Evolutionary conservation across 2,329 filamentous ascomycete genomes (phyloP).

Genomic region (Arthroderma sp.): DNA sequence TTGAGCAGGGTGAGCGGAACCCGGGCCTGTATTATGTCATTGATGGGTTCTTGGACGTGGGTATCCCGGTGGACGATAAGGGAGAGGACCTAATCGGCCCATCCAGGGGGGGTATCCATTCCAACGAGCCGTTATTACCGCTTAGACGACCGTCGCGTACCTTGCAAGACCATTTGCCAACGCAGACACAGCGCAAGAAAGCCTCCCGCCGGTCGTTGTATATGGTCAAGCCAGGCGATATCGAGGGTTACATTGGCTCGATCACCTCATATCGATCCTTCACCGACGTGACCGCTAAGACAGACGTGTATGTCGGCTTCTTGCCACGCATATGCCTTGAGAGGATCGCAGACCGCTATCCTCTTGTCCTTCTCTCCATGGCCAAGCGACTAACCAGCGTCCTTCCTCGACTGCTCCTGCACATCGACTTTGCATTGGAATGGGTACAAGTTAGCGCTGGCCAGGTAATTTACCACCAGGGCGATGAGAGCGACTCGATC

Average conservation of each 20-base stretch:
- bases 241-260: slow-evolving; percentile 88
- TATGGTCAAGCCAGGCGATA: slow-evolving; percentile 82
- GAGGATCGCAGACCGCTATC: slow-evolving; percentile 82
- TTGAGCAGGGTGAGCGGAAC: slow-evolving; percentile 94
- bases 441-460: slow-evolving; percentile 96
- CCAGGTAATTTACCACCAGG: slow-evolving; percentile 85
- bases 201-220: slow-evolving; percentile 60
- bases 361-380: slow-evolving; percentile 86
- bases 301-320: slow-evolving; percentile 95
- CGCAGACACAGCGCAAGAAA: slow-evolving; percentile 27
- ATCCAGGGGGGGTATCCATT: slow-evolving; percentile 21
- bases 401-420: slow-evolving; percentile 75
- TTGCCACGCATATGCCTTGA: slow-evolving; percentile 75
- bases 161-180: slow-evolving; percentile 13
- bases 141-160: slow-evolving; percentile 31
- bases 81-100: slow-evolving; percentile 30
- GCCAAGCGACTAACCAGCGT: slow-evolving; percentile 86
- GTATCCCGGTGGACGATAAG: slow-evolving; percentile 61
- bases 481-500: slow-evolving; percentile 93
- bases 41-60: slow-evolving; percentile 91
- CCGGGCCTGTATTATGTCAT: slow-evolving; percentile 95
- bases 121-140: slow-evolving; percentile 34
- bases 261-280: slow-evolving; percentile 93
- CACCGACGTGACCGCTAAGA: slow-evolving; percentile 93
- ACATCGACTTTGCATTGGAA: slow-evolving; percentile 96